These are phyloP conservation scores for Cryphonectria radicalis DNA, from an alignment of 2,329 filamentous ascomycete genomes.

Conservation along the genomic window DNA sequence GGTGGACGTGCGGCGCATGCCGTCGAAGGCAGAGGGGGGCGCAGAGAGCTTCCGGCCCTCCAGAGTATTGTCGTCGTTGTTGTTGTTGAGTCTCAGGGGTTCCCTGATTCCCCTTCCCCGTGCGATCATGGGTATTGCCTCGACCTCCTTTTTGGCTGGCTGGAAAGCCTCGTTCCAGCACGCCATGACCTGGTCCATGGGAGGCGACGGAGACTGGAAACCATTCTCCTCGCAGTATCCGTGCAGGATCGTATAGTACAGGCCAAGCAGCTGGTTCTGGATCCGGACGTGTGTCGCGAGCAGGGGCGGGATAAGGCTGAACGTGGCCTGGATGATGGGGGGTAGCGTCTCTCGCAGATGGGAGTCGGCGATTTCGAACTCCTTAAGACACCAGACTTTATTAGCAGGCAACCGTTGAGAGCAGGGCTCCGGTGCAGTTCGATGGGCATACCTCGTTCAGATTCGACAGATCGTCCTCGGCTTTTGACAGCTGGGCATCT, in stretches of 20 bases:
- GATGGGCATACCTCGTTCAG: conserved; percentile 60
- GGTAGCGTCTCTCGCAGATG: conserved; percentile 74
- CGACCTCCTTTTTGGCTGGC: conserved; percentile 67
- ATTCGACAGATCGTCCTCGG: conserved; percentile 69
- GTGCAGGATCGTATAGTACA: conserved; percentile 78
- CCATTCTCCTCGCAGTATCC: conserved; percentile 71
- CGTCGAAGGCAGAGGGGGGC: conserved; percentile 34
- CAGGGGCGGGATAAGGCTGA: conserved; percentile 74
- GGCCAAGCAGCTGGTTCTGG: conserved; percentile 76
- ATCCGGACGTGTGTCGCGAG: conserved; percentile 73
- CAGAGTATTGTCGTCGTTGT: conserved; percentile 38
- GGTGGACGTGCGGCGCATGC: conserved; percentile 46
- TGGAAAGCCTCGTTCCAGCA: conserved; percentile 68
- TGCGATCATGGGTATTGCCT: conserved; percentile 66
- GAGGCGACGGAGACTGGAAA: conserved; percentile 73
- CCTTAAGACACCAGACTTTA: conserved; percentile 45
- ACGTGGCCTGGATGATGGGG: conserved; percentile 69
- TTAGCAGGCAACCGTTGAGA: conserved; percentile 23
- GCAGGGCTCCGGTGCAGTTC: neutral
- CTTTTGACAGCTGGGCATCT: conserved; percentile 70
- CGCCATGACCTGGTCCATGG: conserved; percentile 72
- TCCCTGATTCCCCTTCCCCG: conserved; percentile 69
- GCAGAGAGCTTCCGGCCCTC: conserved; percentile 30
- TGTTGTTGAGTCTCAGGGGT: conserved; percentile 40
- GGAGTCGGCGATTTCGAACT: conserved; percentile 76